Conservation (phyloP, 192 early-diverging fungal species). For the Coemansia sp. region DNA sequence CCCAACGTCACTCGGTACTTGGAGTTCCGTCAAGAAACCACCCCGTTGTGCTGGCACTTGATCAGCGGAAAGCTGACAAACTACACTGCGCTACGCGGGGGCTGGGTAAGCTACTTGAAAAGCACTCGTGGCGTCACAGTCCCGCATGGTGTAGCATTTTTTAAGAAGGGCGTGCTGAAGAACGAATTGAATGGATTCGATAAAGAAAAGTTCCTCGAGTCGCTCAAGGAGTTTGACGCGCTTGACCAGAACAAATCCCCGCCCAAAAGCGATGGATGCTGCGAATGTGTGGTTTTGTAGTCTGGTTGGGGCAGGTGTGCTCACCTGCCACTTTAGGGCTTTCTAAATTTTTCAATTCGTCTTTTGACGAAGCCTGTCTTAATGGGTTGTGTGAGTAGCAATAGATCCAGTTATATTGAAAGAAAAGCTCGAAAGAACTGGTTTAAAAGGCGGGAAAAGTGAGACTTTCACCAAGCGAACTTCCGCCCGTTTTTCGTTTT, state of each 20-base stretch:
- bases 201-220: conserved; percentile 5
- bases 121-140: conserved; percentile 6
- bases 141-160: conserved; percentile 16
- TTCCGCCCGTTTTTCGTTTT: not conserved
- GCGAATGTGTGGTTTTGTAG: conserved; percentile 18
- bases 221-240: conserved; percentile 12
- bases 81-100: conserved; percentile 12
- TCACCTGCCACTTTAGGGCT: not conserved
- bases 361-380: not conserved
- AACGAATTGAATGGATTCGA: conserved; percentile 16
- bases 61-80: not conserved
- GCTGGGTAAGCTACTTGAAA: conserved; percentile 9
- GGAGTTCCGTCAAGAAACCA: conserved; percentile 11
- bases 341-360: not conserved
- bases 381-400: not conserved
- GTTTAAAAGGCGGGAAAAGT: not conserved
- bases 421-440: not conserved
- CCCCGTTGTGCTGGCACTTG: conserved; percentile 8
- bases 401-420: not conserved
- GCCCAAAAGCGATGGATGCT: not conserved
- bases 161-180: conserved; percentile 17
- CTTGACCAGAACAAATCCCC: not conserved
- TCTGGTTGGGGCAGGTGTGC: no score
- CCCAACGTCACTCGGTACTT: not conserved
- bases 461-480: not conserved